Percentiles rank a stretch among this genome's conserved stretches.
Conservation (phyloP, 805 yeast species). For the Yamadazyma ubonensis region DNA sequence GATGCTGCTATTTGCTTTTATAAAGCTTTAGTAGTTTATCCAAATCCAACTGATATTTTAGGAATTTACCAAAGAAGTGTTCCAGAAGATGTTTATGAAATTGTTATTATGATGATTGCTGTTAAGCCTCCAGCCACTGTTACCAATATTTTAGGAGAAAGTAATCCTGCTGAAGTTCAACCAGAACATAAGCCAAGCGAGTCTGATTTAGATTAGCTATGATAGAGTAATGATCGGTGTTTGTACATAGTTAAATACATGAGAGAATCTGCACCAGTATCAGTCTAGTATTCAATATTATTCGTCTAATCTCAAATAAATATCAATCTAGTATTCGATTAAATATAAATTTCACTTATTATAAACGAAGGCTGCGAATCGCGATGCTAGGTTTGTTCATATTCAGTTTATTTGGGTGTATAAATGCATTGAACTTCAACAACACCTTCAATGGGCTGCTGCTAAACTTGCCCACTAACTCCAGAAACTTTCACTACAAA, state of each 20-base stretch:
- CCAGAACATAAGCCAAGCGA: slow-evolving; percentile 24
- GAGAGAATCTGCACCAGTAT: no score
- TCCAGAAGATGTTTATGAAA: slow-evolving; percentile 78
- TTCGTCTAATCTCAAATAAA: no score
- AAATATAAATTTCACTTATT: no score
- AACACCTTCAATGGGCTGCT: slow-evolving; percentile 1
- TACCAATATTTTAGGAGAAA: slow-evolving; percentile 55
- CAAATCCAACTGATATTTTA: slow-evolving; percentile 90
- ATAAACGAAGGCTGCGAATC: no score
- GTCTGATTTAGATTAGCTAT: slow-evolving; percentile 27
- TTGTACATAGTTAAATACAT: neutral
- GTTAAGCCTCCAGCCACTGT: slow-evolving; percentile 84
- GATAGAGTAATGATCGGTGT: slow-evolving; percentile 1
- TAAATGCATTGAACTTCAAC: neutral
- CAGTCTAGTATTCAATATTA: no score
- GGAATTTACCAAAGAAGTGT: slow-evolving; percentile 87
- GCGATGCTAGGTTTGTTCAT: no score
- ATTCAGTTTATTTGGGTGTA: no score
- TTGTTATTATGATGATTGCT: slow-evolving; percentile 85
- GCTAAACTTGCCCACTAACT: slow-evolving; percentile 5
- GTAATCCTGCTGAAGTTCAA: slow-evolving; percentile 23
- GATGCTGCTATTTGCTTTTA: slow-evolving; percentile 90
- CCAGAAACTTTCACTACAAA: slow-evolving; percentile 17
- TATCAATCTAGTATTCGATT: no score
- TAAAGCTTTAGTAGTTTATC: slow-evolving; percentile 90